Base-by-base conservation (phyloP, 73 alveolate species). In the Stentor roeselii region DNA sequence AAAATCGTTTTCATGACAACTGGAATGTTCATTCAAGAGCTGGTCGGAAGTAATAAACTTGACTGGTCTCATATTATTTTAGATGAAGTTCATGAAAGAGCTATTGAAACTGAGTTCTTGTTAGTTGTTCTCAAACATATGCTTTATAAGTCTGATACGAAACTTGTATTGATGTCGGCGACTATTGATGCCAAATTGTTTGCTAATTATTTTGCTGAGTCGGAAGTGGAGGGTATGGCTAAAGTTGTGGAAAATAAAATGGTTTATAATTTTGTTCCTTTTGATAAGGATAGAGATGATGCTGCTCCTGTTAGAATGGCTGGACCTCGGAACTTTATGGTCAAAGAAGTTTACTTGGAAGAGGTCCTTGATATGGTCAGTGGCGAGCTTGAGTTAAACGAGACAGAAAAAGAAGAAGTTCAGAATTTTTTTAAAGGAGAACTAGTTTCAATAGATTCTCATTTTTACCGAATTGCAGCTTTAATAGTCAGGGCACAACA, bases 71-170 rank as follows among this genome's bases (percentile, higher is more conserved):
- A 92, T 85, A 89, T 96, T 59, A 93, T 96, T 35, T 85, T 96
- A 61, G 99, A 96, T 84, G 99, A 96, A 92, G 98, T 96, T 30
- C 99, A 96, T 87, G 99, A 96, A 90, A 90, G 99, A 86, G 99
- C 95, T 84, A 82, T 91, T 36, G 97, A 94, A 74, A 92, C 94
- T 50, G 99, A 96, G 78, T 94, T 96, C 84, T 87, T 92, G 59
- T 77, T 96, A 87, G 96, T 91, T 38, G 91, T 96, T 32, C 82
- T 96, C 59, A 96, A 94, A 93, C 95, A 91, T 38, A 84, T 85
- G 60, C 88, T 96, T 31, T 38, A 75, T 39, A 86, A 83, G 80
- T 87, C 77, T 36, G 61, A 83, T 82, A 83, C 89, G 84, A 96
- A 96, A 82, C 85, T 96, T 59, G 87, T 96, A 31, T 85, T 96